Conservation (phyloP, 129 eudicot genomes). For the Cynara cardunculus region DNA sequence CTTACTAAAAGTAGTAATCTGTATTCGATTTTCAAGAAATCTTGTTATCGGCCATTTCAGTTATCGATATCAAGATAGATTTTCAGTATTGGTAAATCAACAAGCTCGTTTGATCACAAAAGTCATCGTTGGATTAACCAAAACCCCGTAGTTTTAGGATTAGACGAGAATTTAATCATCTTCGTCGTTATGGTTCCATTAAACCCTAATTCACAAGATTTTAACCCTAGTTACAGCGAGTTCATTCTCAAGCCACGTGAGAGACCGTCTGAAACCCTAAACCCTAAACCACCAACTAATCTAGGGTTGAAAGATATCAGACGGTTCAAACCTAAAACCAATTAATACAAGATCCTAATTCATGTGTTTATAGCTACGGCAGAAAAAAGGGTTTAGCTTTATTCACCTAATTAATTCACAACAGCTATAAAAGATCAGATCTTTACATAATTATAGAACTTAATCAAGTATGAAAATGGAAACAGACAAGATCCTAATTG, state of each 20-base stretch:
- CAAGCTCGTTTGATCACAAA: neutral
- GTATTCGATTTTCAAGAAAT: neutral
- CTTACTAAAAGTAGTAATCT: neutral
- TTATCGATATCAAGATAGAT: neutral
- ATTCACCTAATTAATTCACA: neutral
- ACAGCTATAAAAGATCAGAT: constrained; percentile 13
- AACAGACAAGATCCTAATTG: constrained; percentile 32
- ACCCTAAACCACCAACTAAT: too few species aligned
- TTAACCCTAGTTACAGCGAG: neutral
- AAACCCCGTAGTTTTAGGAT: neutral
- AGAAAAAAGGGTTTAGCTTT: constrained; percentile 11
- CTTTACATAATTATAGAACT: neutral
- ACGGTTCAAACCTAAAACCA: neutral
- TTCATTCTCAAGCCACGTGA: neutral
- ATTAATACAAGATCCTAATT: neutral
- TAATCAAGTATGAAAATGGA: neutral
- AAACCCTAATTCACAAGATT: neutral
- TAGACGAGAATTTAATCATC: neutral
- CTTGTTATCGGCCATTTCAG: neutral
- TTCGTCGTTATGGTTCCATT: neutral
- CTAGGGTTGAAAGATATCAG: neutral
- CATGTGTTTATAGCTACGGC: neutral
- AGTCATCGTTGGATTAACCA: neutral
- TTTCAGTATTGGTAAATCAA: neutral
- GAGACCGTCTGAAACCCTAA: neutral